Evolutionary conservation across 2,329 filamentous ascomycete species (phyloP).

Genomic region (Arthrobotrys sphaeroides): DNA sequence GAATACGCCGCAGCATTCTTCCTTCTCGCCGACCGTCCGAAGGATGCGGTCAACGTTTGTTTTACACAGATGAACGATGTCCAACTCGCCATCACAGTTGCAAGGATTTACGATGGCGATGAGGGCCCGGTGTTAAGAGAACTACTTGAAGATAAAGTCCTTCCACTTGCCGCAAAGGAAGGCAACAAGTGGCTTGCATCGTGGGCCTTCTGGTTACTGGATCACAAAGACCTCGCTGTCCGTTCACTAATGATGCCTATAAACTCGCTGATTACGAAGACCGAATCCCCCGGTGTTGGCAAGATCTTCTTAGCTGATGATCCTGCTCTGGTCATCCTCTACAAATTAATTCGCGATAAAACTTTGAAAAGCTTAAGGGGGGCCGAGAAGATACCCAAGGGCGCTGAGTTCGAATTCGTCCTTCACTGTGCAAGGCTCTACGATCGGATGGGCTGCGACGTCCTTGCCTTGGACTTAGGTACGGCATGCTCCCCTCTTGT

Average conservation of each 20-base stretch:
- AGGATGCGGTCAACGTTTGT: constrained; percentile 86
- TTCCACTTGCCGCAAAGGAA: constrained; percentile 78
- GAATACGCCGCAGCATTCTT: constrained; percentile 97
- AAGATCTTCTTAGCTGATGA: constrained; percentile 89
- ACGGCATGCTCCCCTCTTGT: constrained; percentile 59
- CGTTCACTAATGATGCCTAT: constrained; percentile 83
- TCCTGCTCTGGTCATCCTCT: constrained; percentile 85
- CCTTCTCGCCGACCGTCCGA: constrained; percentile 82
- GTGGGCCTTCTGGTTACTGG: constrained; percentile 95
- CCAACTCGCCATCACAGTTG: constrained; percentile 87
- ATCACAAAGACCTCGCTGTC: constrained; percentile 82
- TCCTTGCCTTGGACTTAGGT: constrained; percentile 86
- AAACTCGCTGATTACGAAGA: constrained; percentile 75
- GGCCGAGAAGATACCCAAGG: constrained; percentile 80
- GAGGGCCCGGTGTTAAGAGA: constrained; percentile 76
- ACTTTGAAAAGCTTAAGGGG: constrained; percentile 84
- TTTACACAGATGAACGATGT: constrained; percentile 86
- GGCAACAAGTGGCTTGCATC: constrained; percentile 93
- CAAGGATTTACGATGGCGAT: constrained; percentile 88
- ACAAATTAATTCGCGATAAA: constrained; percentile 82
- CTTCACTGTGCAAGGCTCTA: constrained; percentile 85
- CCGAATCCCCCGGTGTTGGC: constrained; percentile 72
- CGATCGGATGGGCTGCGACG: constrained; percentile 90
- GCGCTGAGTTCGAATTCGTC: constrained; percentile 87
- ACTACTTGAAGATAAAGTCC: constrained; percentile 80